phyloP scores from a whole-genome alignment of 225 moss, liverwort and hornwort genomes.

The Bryum argenteum region DNA sequence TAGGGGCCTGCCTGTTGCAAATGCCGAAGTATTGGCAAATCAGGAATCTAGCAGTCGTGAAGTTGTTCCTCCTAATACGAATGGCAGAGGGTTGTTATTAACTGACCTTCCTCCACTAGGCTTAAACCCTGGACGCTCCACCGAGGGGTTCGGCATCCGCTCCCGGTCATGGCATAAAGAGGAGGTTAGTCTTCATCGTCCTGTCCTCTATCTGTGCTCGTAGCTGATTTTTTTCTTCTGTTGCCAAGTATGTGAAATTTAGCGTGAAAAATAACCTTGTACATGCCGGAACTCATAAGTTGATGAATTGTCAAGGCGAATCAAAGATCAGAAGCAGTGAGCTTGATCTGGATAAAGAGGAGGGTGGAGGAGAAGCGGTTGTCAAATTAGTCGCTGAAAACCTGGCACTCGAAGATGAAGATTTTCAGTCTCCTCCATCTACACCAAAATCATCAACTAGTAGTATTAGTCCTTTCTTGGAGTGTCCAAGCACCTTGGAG shows the following conservation, averaged over 20 bases:
- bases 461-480: conserved; percentile 66
- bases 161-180: conserved; percentile 55
- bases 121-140: conserved; percentile 35
- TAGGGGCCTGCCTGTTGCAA: conserved; percentile 21
- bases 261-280: neutral
- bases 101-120: conserved; percentile 39
- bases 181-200: conserved; percentile 64
- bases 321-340: conserved; percentile 77
- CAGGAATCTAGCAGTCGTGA: conserved; percentile 33
- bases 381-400: conserved; percentile 45
- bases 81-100: conserved; percentile 26
- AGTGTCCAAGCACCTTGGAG: conserved; percentile 91
- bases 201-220: conserved; percentile 19
- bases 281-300: conserved; percentile 43
- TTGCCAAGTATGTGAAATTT: neutral
- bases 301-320: conserved; percentile 67
- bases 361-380: conserved; percentile 61
- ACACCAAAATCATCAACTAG: conserved; percentile 70
- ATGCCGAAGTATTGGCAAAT: conserved; percentile 30
- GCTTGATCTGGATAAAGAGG: conserved; percentile 63
- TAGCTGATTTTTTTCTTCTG: neutral
- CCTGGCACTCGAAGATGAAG: conserved; percentile 37
- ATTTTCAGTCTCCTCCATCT: conserved; percentile 74
- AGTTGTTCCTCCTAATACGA: conserved; percentile 26
- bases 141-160: conserved; percentile 64